Conservation (phyloP, 139 green algal genomes). For the Haematococcus lacustris region DNA sequence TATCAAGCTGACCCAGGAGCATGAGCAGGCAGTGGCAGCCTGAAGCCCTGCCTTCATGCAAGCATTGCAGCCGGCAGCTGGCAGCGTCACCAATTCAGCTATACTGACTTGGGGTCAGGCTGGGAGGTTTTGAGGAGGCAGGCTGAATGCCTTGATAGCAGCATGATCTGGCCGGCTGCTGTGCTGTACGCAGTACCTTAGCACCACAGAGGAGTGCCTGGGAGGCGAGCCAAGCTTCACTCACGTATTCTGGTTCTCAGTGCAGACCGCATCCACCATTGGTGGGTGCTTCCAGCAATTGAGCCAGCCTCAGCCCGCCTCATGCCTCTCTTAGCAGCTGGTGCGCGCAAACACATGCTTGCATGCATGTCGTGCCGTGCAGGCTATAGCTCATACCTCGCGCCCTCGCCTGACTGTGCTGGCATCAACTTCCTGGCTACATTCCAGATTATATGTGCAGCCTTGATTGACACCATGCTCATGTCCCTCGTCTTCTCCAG, state of each 20-base stretch:
- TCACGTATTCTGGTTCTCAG: slow-evolving; percentile 49
- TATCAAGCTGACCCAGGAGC: background rate
- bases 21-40: too few species aligned
- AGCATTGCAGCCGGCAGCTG: too few species aligned
- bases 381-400: slow-evolving; percentile 21
- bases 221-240: slow-evolving; percentile 18
- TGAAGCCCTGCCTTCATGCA: too few species aligned
- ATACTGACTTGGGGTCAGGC: too few species aligned
- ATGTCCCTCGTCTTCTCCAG: slow-evolving; percentile 62
- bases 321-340: too few species aligned
- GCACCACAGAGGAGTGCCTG: slow-evolving; percentile 32
- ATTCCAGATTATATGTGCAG: slow-evolving; percentile 38
- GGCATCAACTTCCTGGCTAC: slow-evolving; percentile 41
- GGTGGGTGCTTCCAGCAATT: too few species aligned
- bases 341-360: too few species aligned
- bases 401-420: slow-evolving; percentile 44
- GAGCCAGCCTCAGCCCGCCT: too few species aligned
- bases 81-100: too few species aligned
- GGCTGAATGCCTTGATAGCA: background rate
- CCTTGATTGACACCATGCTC: slow-evolving; percentile 55
- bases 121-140: too few species aligned
- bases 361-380: background rate
- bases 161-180: background rate
- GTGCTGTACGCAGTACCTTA: slow-evolving; percentile 17
- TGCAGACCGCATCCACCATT: slow-evolving; percentile 38